phyloP scores from a whole-genome alignment of 2,329 filamentous ascomycete genomes.

The Aspergillus sp. region DNA sequence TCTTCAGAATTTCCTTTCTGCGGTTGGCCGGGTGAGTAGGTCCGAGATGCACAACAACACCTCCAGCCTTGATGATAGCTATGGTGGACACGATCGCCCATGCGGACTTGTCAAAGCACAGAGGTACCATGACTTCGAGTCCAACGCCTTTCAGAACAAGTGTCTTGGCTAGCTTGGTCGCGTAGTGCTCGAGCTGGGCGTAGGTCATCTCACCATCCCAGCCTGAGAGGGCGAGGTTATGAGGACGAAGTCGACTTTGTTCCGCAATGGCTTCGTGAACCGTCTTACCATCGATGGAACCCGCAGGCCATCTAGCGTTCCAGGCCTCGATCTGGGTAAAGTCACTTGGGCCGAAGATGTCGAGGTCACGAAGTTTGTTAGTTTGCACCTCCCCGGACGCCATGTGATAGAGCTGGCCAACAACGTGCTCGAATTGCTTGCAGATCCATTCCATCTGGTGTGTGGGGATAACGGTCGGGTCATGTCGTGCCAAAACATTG shows the following conservation, averaged over 20 bases:
- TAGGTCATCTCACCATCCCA: slow-evolving; percentile 6
- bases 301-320: not conserved
- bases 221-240: not conserved
- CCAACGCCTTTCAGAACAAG: not conserved
- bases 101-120: slow-evolving; percentile 2
- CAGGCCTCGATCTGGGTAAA: not conserved
- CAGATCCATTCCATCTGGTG: not conserved
- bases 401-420: not conserved
- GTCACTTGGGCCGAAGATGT: not conserved
- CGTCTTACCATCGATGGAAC: not conserved
- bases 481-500: not conserved
- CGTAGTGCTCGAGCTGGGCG: not conserved
- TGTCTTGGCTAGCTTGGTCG: not conserved
- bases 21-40: not conserved
- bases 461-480: not conserved
- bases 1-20: not conserved
- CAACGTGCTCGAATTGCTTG: not conserved
- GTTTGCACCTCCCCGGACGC: not conserved
- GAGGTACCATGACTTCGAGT: not conserved
- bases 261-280: not conserved
- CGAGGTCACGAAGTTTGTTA: not conserved
- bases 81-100: slow-evolving; percentile 2
- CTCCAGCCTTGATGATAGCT: slow-evolving; percentile 2
- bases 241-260: not conserved
- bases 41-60: slow-evolving; percentile 2